Evolutionary conservation across 768 basidiomycete genomes (phyloP), one percentile per base, ranked within the genome.

Genomic region (Tephrocybe sp.): DNA sequence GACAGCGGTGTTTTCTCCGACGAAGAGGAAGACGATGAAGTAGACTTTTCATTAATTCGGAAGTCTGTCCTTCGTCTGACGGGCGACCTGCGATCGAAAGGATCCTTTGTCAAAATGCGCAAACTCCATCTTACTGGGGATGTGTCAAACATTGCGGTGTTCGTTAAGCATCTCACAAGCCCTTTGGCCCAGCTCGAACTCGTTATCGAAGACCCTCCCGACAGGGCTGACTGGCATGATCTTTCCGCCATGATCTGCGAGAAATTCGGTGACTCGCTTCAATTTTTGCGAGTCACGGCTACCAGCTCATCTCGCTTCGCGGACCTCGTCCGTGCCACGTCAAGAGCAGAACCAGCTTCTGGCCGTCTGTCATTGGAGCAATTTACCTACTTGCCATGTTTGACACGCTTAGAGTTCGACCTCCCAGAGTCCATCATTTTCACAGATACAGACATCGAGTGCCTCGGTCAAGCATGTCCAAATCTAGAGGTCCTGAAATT

Each of bases 1-100:
- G 88, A 90, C 66, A 88, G 85, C 58, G 86, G 88, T 36, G 80
- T 90, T 54, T 89, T 87, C 71, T 88, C 87, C 47, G 81, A 77
- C 45, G 87, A 89, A 4, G 34, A 30, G 28, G 28, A n/a, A n/a
- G n/a, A 30, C 55, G 88, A 36, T 8, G 34, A 90, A 56, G 69
- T 84, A 52, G 89, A 91, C 65, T 89, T 90, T 58, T 79, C 84
- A 34, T 83, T 86, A 53, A 81, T 86, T 51, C 83, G 85, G 59
- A 88, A 85, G 68, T 85, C 86, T 21, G 75, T 79, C 18, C 74
- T 85, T 58, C 78, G 80, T 52, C 69, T 88, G 55, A 85, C 84
- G 4, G 82, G 78, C 21, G 84, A 86, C 62, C 67, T 79, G 45
- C 76, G 73, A 36, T 73, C 79, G 42, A 76, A 75, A 55, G 77